phyloP scores from a whole-genome alignment of 768 basidiomycete genomes.

The Leccinum sublutescens region DNA sequence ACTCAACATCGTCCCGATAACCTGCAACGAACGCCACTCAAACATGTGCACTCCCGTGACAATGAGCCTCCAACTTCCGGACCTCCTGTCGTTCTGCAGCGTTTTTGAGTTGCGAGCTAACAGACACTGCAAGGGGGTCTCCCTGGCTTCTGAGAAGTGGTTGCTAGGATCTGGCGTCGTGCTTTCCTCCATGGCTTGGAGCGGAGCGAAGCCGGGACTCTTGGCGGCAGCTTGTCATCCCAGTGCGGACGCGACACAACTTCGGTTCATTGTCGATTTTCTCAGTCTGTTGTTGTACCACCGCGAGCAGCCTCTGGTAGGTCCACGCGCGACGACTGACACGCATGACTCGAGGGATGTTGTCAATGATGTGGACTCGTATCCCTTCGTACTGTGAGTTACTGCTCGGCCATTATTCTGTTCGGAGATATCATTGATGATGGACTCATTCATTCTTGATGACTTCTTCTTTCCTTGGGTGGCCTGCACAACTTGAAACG shows the following conservation, averaged over 20 bases:
- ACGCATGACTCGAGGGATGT: background rate
- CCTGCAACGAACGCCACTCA: constrained; percentile 1
- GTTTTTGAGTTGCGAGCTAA: constrained; percentile 29
- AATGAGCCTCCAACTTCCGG: constrained; percentile 32
- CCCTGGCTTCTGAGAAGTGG: constrained; percentile 32
- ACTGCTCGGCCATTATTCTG: background rate
- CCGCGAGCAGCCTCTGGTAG: constrained; percentile 24
- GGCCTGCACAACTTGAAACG: background rate
- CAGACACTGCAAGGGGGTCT: constrained; percentile 28
- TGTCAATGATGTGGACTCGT: background rate
- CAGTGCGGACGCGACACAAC: constrained; percentile 53
- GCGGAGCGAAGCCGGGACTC: constrained; percentile 43
- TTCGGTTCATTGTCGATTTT: constrained; percentile 52
- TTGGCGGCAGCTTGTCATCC: constrained; percentile 61
- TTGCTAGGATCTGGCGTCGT: constrained; percentile 20
- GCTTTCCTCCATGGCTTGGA: constrained; percentile 24
- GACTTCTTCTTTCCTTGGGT: background rate
- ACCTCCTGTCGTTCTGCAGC: constrained; percentile 25
- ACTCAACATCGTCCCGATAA: background rate
- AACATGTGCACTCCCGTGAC: constrained; percentile 6
- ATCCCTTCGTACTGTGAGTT: constrained; percentile 24
- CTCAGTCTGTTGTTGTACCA: constrained; percentile 42
- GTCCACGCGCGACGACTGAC: background rate
- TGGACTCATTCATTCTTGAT: constrained; percentile 6
- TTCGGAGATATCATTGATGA: constrained; percentile 10